Base-by-base conservation (phyloP, 2,329 filamentous ascomycete genomes). In the Aspergillus pseudoglaucus region DNA sequence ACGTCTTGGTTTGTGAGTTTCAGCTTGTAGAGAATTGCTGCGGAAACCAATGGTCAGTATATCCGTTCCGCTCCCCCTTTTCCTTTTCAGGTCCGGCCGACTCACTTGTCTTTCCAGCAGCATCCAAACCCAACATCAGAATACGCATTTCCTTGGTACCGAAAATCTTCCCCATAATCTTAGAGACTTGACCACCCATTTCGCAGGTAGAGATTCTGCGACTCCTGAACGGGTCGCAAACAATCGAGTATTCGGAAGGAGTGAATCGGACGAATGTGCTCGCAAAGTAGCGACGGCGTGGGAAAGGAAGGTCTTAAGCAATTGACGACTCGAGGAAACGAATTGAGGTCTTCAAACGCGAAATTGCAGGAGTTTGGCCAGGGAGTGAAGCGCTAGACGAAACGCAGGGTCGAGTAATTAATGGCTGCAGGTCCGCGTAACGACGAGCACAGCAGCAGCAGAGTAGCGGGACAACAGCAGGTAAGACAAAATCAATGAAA, bases 81-180 rank as follows among this genome's bases (percentile, higher is more conserved):
- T 25, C 18, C 30, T 32, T 22, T 25, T 25, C 12, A 18, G 18
- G 27, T 3, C 2, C 35, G 18, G 22, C 20, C 33, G 39, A 58
- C 73, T 60, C 64, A 78, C 75, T 97, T 42, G 93, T 98, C 80
- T 98, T 98, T 78, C 93, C 93, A 59, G 93, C 93, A 58, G 93
- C 93, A 75, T 98, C 93, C 62, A 97, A 83, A 62, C 93, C 93
- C 61, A 98, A 80, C 93, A 98, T 98, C 68, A 97, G 78, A 69
- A 98, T 85, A 65, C 91, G 87, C 90, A 97, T 96, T 77, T 97
- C 91, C 80, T 95, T 95, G 59, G 91, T 95, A 74, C 91, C 91
- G 78, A 95, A 97, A 78, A 97, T 88, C 84, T 94, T 95, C 74
- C 88, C 88, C 85, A 96, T 90, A 76, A 96, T 85, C 77, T 95